Base-by-base conservation (phyloP, 1,284 basidiomycete species). In the Tremellales sp. region DNA sequence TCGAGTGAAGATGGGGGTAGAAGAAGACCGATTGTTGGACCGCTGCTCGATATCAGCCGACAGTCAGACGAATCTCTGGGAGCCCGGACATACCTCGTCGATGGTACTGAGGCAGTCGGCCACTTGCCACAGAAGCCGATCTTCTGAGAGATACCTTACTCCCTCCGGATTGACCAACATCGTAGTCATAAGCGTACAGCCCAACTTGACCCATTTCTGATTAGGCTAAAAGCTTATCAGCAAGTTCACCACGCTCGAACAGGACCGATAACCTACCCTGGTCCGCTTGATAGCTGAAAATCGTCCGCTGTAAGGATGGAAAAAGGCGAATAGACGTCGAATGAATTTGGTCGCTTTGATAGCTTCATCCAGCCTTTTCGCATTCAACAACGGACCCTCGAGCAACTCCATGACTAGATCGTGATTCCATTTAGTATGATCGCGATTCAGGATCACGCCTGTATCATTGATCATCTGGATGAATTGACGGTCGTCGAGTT, bases 361-460 rank as follows among this genome's bases (percentile, higher is more conserved):
- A 1, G 89, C 90, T 73, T 99, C 96, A 63, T 99, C 96, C 65
- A 98, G 80, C n/a, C 96, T 79, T 64, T 89, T 89, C 0, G 90
- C 84, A 63, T 93, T 94, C 42, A 92, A 78, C 43, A 98, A 75
- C 0, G 93, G 90, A 0, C 96, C 94, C 60, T 97, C 91, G 19
- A 97, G 81, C 13, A 98, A 78, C 43, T 96, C 92, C 62, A 87
- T 83, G 48, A 98, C 77, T 19, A 83, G 81, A 3, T 96, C 91
- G 64, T 87, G 87, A 62, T 88, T 90, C 96, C 96, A 99, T 62
- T 88, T 92, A 3, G 81, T 83, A 61, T 90, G 84, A 60, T 98
- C 94, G 65, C 90, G 91, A 10, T 85, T 87, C 27, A 86, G 75
- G 75, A 90, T 86, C 22, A 97, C 86, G 74, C 90, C 87, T 2